A percentile compares a stretch with the other conserved stretches of the same genome.
Evolutionary conservation across 2,329 filamentous ascomycete genomes (phyloP).

Genomic region (Nectriaceae sp.): DNA sequence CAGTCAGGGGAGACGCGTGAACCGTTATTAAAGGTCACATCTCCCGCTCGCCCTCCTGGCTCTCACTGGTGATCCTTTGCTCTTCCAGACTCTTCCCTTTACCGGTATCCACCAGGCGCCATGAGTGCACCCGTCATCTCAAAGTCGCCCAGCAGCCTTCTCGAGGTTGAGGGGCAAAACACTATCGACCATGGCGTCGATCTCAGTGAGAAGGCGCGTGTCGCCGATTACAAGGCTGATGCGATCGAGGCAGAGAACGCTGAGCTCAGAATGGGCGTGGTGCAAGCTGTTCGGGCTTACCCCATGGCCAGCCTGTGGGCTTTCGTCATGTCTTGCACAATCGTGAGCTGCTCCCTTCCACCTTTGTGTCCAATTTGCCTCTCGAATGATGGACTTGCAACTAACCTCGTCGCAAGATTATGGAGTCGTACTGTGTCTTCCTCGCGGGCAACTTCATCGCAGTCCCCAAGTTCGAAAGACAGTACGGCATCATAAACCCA

Average conservation of each 20-base stretch:
- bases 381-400: background rate
- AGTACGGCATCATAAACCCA: constrained; percentile 38
- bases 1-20: too few species aligned
- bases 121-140: constrained; percentile 16
- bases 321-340: constrained; percentile 51
- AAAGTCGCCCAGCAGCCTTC: constrained; percentile 13
- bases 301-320: constrained; percentile 50
- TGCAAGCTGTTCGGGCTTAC: constrained; percentile 40
- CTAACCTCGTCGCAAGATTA: constrained; percentile 44
- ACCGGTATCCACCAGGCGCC: constrained; percentile 11
- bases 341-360: constrained; percentile 37
- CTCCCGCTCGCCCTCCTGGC: too few species aligned
- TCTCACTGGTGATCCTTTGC: constrained; percentile 5
- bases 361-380: background rate
- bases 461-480: constrained; percentile 36
- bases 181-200: constrained; percentile 21
- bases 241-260: constrained; percentile 39
- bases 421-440: constrained; percentile 53
- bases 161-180: constrained; percentile 14
- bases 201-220: constrained; percentile 18
- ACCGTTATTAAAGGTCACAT: too few species aligned
- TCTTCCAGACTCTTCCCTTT: background rate
- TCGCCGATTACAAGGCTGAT: constrained; percentile 19
- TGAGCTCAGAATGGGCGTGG: constrained; percentile 43
- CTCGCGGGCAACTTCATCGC: constrained; percentile 50